Conservation (phyloP, 164 flowering plant species). For the Umbilicus rupestris region DNA sequence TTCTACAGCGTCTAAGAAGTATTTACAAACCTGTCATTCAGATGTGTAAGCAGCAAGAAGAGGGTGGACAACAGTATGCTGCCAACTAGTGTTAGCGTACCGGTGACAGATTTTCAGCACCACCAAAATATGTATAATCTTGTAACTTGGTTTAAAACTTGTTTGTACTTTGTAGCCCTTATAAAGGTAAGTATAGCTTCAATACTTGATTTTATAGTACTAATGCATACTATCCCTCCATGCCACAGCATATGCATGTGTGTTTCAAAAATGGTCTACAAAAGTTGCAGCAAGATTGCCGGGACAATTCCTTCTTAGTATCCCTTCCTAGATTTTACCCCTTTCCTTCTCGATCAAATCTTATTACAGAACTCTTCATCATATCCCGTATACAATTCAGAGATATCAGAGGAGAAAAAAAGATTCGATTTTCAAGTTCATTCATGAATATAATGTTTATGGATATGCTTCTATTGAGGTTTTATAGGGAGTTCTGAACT, state of each 20-base stretch:
- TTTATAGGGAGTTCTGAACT: too few relatives aligned
- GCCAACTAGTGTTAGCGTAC: neutral
- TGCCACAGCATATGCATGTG: neutral
- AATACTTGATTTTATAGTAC: neutral
- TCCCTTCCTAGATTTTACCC: neutral
- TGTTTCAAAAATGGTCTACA: neutral
- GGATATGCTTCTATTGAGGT: neutral
- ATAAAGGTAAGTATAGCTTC: too few relatives aligned
- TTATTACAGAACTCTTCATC: neutral
- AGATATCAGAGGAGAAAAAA: neutral
- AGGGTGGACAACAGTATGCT: neutral
- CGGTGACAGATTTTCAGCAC: neutral
- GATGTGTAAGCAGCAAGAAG: neutral
- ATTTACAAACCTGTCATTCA: slow-evolving; percentile 68
- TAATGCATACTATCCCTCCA: neutral
- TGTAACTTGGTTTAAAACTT: neutral
- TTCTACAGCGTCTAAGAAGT: slow-evolving; percentile 95
- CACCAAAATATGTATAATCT: neutral
- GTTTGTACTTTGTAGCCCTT: neutral
- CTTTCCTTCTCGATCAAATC: neutral
- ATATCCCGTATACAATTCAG: neutral
- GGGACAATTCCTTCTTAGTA: neutral
- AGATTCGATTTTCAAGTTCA: neutral
- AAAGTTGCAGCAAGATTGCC: neutral
- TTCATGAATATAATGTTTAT: neutral